These are phyloP conservation scores for Fragilariopsis cylindrus DNA, from an alignment of 108 stramenopile genomes.

Conservation along the genomic window DNA sequence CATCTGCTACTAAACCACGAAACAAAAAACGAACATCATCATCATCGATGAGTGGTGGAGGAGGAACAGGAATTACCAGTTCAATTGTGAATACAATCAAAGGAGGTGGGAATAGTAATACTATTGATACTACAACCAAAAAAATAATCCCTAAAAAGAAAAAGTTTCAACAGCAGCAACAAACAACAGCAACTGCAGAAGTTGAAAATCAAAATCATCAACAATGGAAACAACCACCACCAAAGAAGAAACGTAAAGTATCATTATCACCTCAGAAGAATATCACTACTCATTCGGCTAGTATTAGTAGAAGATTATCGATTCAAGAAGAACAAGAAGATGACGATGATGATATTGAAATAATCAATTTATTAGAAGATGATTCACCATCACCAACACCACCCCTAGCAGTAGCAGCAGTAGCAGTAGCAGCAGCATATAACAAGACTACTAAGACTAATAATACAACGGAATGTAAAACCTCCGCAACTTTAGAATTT, in stretches of 20 bases:
- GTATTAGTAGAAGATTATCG: not conserved
- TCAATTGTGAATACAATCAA: not conserved
- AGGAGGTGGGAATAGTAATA: not conserved
- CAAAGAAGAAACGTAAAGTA: conserved; percentile 28
- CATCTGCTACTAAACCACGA: not conserved
- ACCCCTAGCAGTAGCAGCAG: too few relatives aligned
- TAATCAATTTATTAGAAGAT: not conserved
- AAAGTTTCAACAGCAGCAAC: not conserved
- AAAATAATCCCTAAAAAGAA: not conserved
- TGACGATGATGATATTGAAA: not conserved
- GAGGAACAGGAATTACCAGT: not conserved
- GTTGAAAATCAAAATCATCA: not conserved
- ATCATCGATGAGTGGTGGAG: not conserved
- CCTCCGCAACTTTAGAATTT: too few relatives aligned
- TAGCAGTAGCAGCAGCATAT: too few relatives aligned
- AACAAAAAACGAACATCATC: not conserved
- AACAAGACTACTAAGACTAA: too few relatives aligned
- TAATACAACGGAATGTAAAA: too few relatives aligned
- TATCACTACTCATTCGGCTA: not conserved
- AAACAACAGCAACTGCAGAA: not conserved
- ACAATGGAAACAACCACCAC: not conserved
- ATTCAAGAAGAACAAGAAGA: conserved; percentile 1
- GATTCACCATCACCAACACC: not conserved
- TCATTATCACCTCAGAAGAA: conserved; percentile 25
- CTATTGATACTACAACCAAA: too few relatives aligned